A percentile compares a stretch with the other conserved stretches of the same genome.
Conservation (phyloP, 257 asterid species). For the Capsicum chinense region DNA sequence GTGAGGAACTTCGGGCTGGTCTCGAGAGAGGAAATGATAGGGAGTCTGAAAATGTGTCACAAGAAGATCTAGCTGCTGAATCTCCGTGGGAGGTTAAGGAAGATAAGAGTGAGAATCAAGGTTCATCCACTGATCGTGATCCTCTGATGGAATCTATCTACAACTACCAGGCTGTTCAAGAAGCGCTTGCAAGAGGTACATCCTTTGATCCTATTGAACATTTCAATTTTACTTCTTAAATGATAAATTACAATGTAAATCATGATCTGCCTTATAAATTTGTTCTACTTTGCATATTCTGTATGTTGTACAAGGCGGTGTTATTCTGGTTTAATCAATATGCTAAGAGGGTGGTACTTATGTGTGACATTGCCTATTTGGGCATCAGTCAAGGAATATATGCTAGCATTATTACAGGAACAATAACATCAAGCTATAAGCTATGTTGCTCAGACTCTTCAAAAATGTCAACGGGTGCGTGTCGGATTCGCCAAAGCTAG, state of each 20-base stretch:
- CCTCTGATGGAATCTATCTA: slow-evolving; percentile 53
- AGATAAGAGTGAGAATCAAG: slow-evolving; percentile 53
- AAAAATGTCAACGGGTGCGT: too few relatives aligned
- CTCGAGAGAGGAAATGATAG: slow-evolving; percentile 46
- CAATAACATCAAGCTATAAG: not conserved
- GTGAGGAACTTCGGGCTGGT: slow-evolving; percentile 48
- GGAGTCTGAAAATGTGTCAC: slow-evolving; percentile 50
- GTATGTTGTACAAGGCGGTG: not conserved
- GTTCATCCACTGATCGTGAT: slow-evolving; percentile 50
- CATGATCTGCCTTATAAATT: not conserved
- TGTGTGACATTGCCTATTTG: slow-evolving; percentile 17
- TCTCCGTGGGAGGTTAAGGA: slow-evolving; percentile 59
- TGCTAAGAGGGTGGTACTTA: not conserved
- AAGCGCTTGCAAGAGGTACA: slow-evolving; percentile 70
- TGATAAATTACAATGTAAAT: slow-evolving; percentile 6
- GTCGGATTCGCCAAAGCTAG: too few relatives aligned
- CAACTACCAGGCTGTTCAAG: slow-evolving; percentile 60
- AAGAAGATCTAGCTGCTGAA: slow-evolving; percentile 53
- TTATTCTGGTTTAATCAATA: slow-evolving; percentile 15
- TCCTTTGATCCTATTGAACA: slow-evolving; percentile 23
- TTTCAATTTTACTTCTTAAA: slow-evolving; percentile 16
- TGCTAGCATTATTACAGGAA: not conserved
- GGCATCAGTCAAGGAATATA: not conserved
- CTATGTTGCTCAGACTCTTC: too few relatives aligned
- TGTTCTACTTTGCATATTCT: slow-evolving; percentile 15